A percentile compares a stretch with the other conserved stretches of the same genome.
These are phyloP conservation scores for Coprinopsis cinerea DNA, from an alignment of 768 basidiomycete species.

Conservation along the genomic window DNA sequence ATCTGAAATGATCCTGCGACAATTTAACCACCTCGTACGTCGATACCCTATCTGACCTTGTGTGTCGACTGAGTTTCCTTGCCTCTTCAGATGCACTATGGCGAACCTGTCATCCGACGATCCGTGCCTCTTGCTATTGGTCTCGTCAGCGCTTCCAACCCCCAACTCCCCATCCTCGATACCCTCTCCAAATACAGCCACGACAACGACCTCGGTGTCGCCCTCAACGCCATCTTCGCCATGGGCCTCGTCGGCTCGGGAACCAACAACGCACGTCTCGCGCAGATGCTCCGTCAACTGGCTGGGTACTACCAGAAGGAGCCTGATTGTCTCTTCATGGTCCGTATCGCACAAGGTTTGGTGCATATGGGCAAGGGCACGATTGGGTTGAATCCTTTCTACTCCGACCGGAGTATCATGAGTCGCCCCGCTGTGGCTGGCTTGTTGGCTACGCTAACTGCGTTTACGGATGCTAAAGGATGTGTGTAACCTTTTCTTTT, in stretches of 20 bases:
- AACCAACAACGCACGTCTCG: conserved; percentile 96
- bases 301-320: conserved; percentile 99
- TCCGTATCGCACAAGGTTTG: conserved; percentile 90
- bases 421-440: conserved; percentile 86
- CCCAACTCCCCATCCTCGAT: conserved; percentile 89
- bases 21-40: conserved; percentile 93
- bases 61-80: neutral
- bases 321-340: conserved; percentile 93
- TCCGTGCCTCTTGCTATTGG: conserved; percentile 92
- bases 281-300: conserved; percentile 94
- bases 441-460: conserved; percentile 78
- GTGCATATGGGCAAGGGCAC: conserved; percentile 99
- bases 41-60: neutral
- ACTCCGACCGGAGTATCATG: conserved; percentile 87
- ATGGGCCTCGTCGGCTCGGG: conserved; percentile 99
- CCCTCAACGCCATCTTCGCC: conserved; percentile 94
- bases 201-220: conserved; percentile 96
- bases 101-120: conserved; percentile 88
- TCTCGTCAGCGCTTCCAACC: conserved; percentile 92
- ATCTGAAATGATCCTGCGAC: conserved; percentile 94
- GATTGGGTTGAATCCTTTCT: conserved; percentile 95
- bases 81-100: conserved; percentile 87
- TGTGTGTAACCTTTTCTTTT: conserved; percentile 52
- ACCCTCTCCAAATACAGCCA: conserved; percentile 98
- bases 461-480: conserved; percentile 89